Evolutionary conservation across 805 yeast species (phyloP).

Genomic region (Ogataea philodendri): DNA sequence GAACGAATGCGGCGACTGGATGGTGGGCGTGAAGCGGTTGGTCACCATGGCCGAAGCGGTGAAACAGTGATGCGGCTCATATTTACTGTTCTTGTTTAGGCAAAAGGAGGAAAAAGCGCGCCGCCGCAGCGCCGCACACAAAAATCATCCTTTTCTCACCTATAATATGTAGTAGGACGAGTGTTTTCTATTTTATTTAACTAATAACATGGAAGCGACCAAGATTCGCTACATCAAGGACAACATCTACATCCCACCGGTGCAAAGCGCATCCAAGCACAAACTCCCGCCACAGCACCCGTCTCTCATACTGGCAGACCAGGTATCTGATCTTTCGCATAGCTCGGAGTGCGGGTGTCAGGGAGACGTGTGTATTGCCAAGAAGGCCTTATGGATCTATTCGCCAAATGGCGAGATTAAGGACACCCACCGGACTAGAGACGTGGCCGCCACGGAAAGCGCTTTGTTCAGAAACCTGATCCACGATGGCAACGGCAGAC

Average conservation of each 20-base stretch:
- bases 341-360: conserved; percentile 35
- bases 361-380: conserved; percentile 34
- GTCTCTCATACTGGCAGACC: conserved; percentile 34
- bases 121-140: too few species aligned
- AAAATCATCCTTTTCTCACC: too few species aligned
- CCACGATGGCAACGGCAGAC: conserved; percentile 21
- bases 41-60: conserved; percentile 65
- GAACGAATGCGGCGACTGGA: conserved; percentile 86
- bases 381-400: conserved; percentile 36
- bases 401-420: conserved; percentile 36
- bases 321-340: conserved; percentile 28
- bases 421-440: conserved; percentile 16
- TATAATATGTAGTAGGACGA: conserved; percentile 10
- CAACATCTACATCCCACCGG: conserved; percentile 36
- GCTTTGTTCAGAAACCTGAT: conserved; percentile 28
- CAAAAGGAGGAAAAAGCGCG: conserved; percentile 4
- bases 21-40: conserved; percentile 85
- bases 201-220: conserved; percentile 32
- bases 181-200: conserved; percentile 5
- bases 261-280: conserved; percentile 17
- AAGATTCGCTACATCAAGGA: conserved; percentile 31
- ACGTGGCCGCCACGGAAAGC: conserved; percentile 31
- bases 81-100: conserved; percentile 3
- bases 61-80: too few species aligned
- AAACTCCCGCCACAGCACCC: conserved; percentile 36